A percentile compares a stretch with the other conserved stretches of the same genome.
phyloP scores from a whole-genome alignment of 805 yeast species.

The Metschnikowia santaceciliae region DNA sequence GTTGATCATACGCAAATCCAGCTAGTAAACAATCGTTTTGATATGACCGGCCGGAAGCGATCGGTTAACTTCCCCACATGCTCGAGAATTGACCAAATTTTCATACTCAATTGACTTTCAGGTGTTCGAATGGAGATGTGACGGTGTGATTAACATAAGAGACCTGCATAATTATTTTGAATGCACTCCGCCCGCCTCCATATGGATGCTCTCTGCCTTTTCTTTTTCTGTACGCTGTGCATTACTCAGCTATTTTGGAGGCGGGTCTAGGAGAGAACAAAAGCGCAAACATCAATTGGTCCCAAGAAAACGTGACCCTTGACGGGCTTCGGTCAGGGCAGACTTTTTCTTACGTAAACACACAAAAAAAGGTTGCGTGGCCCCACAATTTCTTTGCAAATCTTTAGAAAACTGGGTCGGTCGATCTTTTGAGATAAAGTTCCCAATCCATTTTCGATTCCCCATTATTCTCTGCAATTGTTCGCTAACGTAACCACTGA shows the following conservation, averaged over 20 bases:
- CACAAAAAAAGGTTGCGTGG: neutral
- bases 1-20: neutral
- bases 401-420: neutral
- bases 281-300: neutral
- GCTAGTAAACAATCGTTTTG: neutral
- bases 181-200: constrained; percentile 2
- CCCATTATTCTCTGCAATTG: neutral
- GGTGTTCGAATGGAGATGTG: neutral
- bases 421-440: neutral
- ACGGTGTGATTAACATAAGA: neutral
- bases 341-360: neutral
- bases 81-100: neutral
- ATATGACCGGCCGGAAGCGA: neutral
- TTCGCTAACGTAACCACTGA: constrained; percentile 1
- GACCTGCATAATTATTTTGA: neutral
- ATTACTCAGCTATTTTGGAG: neutral
- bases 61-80: neutral
- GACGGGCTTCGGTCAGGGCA: neutral
- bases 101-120: neutral
- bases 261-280: neutral
- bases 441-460: neutral
- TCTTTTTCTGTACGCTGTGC: constrained; percentile 3
- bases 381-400: neutral
- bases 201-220: neutral
- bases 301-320: neutral